phyloP scores from a whole-genome alignment of 345 rosid species.

The Boechera stricta region DNA sequence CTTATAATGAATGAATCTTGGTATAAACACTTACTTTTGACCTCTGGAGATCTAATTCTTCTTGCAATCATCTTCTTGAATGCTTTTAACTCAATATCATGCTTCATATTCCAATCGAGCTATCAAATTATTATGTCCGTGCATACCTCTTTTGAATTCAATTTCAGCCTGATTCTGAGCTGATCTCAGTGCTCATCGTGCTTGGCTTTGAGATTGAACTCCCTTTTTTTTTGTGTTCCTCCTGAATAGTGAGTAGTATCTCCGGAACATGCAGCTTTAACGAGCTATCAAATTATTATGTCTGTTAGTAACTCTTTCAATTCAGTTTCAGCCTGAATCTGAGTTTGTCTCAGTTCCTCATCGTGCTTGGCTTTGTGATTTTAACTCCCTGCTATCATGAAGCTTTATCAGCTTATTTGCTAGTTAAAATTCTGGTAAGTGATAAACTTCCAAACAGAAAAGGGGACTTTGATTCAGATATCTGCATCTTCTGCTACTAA shows the following conservation, averaged over 20 bases:
- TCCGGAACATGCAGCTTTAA: neutral
- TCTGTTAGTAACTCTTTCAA: too few species aligned
- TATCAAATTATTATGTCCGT: too few species aligned
- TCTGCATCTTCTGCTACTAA: slow-evolving; percentile 19
- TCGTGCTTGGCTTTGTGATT: slow-evolving; percentile 57
- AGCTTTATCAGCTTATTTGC: slow-evolving; percentile 46
- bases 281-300: neutral
- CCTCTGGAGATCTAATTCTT: slow-evolving; percentile 73
- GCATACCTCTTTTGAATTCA: neutral
- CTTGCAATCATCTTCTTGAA: slow-evolving; percentile 77
- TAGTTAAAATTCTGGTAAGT: slow-evolving; percentile 15
- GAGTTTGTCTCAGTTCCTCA: slow-evolving; percentile 65
- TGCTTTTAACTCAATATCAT: slow-evolving; percentile 77
- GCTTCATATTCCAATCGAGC: slow-evolving; percentile 13
- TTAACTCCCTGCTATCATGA: slow-evolving; percentile 54
- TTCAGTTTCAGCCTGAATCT: slow-evolving; percentile 68
- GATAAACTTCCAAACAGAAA: neutral
- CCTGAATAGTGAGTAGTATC: too few species aligned
- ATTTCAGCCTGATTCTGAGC: neutral
- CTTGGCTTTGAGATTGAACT: neutral
- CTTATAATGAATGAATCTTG: slow-evolving; percentile 1
- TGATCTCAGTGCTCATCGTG: neutral
- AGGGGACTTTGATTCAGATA: neutral
- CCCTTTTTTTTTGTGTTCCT: too few species aligned
- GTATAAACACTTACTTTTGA: slow-evolving; percentile 56